phyloP scores from a whole-genome alignment of 805 yeast species.

The Metschnikowia amazonensis region DNA sequence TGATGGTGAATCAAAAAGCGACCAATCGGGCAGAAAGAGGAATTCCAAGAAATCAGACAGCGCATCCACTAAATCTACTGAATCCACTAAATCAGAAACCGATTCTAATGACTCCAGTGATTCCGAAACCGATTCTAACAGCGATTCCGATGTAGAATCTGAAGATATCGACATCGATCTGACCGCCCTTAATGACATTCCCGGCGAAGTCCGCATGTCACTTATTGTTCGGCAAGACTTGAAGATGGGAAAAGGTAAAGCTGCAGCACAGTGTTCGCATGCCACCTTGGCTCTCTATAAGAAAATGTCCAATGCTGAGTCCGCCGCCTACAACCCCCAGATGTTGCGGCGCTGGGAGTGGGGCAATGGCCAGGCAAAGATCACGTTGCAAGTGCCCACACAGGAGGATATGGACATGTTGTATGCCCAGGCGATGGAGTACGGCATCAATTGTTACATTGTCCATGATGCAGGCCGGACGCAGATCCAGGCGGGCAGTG shows the following conservation, averaged over 20 bases:
- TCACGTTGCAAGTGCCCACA: conserved; percentile 70
- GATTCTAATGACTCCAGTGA: too few species aligned
- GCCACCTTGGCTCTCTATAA: conserved; percentile 93
- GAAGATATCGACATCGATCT: conserved; percentile 60
- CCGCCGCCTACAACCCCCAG: conserved; percentile 56
- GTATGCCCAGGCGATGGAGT: conserved; percentile 73
- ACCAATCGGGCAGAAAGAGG: too few species aligned
- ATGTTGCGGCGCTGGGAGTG: conserved; percentile 73
- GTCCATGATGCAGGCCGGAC: conserved; percentile 98
- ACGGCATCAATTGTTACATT: conserved; percentile 73
- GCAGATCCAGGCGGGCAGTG: conserved; percentile 92
- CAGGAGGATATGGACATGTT: conserved; percentile 71
- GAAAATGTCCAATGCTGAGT: conserved; percentile 50
- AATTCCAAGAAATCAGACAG: too few species aligned
- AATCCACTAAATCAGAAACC: too few species aligned
- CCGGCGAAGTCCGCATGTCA: conserved; percentile 84
- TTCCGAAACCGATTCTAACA: background rate
- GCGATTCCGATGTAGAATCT: conserved; percentile 1
- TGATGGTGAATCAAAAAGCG: too few species aligned
- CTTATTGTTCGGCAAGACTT: conserved; percentile 83
- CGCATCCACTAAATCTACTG: too few species aligned
- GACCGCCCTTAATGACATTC: conserved; percentile 54
- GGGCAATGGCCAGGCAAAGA: conserved; percentile 85
- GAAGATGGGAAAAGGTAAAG: conserved; percentile 90
- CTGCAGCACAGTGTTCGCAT: conserved; percentile 97